These are phyloP conservation scores for Blastobotrys chiropterorum DNA, from an alignment of 805 yeast genomes.

Conservation along the genomic window DNA sequence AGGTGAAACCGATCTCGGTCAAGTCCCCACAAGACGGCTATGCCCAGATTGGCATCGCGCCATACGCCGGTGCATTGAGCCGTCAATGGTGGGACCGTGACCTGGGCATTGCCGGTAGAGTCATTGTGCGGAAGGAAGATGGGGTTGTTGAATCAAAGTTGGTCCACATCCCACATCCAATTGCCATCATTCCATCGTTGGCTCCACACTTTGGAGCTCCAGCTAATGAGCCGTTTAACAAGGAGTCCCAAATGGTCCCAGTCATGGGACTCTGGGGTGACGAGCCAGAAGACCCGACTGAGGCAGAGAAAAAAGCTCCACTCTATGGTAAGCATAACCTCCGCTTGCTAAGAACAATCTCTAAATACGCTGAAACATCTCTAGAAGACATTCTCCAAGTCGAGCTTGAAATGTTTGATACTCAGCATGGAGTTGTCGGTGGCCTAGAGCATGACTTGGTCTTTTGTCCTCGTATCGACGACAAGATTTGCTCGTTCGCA, in stretches of 20 bases:
- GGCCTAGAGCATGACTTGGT: slow-evolving; percentile 69
- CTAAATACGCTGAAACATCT: slow-evolving; percentile 48
- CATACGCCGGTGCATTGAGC: slow-evolving; percentile 65
- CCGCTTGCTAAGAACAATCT: slow-evolving; percentile 57
- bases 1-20: slow-evolving; percentile 62
- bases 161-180: slow-evolving; percentile 31
- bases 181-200: slow-evolving; percentile 71
- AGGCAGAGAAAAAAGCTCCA: slow-evolving; percentile 55
- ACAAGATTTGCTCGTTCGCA: slow-evolving; percentile 70
- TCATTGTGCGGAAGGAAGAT: slow-evolving; percentile 42
- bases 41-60: slow-evolving; percentile 70
- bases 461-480: slow-evolving; percentile 78
- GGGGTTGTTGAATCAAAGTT: slow-evolving; percentile 23
- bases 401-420: slow-evolving; percentile 73
- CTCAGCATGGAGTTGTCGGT: slow-evolving; percentile 68
- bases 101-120: slow-evolving; percentile 72
- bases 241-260: slow-evolving; percentile 71
- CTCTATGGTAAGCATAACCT: slow-evolving; percentile 62
- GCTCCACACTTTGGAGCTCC: slow-evolving; percentile 79
- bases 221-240: slow-evolving; percentile 59
- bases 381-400: slow-evolving; percentile 58
- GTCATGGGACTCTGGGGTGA: slow-evolving; percentile 49
- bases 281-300: slow-evolving; percentile 42
- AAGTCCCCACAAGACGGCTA: slow-evolving; percentile 61
- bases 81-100: slow-evolving; percentile 77